Base-by-base conservation (phyloP, 192 early-diverging fungal genomes). In the Hyaloraphidium curvatum region DNA sequence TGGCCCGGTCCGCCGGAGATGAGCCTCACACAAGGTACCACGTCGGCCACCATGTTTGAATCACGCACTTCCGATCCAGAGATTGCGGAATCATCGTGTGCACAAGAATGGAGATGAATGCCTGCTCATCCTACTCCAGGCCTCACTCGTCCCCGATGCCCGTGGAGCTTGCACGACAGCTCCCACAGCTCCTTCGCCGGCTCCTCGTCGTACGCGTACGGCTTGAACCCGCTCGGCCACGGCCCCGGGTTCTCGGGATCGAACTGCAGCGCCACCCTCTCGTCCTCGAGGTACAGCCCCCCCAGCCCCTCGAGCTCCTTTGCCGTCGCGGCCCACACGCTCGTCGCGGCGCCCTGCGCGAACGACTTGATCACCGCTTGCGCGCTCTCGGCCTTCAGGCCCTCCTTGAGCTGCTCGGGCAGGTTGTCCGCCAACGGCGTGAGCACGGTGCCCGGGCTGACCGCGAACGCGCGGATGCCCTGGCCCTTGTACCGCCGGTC, bases 251-350 rank as follows among this genome's bases (percentile, higher is more conserved):
- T 37, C 33, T 7, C 33, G 9, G 33, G 33, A 7, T n/a, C 33
- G n/a, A n/a, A n/a, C n/a, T n/a, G n/a, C n/a, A n/a, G n/a, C n/a
- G 33, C 33, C n/a, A 43, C 28, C 19, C 31, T 59, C 54, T 29
- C 61, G 40, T 67, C 65, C 1, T 64, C 61, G 13, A 68, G 40
- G 56, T 69, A 68, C 9, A 21, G 51, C 13, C 67, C 65, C 11
- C 67, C 67, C 31, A 66, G 55, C 26, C 67, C 67, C 25, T 59
- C 59, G 50, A 68, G 33, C 11, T 65, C 64, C 4, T 50, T 40
- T 1, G 48, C 30, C 3, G 57, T 28, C 0, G 57, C 57, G 14
- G 57, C 65, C 21, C 31, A 52, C 23, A 63, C 21, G 30, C 35
- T 29, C 26, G 67, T 67, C 3, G 61, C 43, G 25, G 67, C 58